These are phyloP conservation scores for Vanderwaltozyma yarrowii DNA, from an alignment of 805 yeast genomes.

Conservation along the genomic window DNA sequence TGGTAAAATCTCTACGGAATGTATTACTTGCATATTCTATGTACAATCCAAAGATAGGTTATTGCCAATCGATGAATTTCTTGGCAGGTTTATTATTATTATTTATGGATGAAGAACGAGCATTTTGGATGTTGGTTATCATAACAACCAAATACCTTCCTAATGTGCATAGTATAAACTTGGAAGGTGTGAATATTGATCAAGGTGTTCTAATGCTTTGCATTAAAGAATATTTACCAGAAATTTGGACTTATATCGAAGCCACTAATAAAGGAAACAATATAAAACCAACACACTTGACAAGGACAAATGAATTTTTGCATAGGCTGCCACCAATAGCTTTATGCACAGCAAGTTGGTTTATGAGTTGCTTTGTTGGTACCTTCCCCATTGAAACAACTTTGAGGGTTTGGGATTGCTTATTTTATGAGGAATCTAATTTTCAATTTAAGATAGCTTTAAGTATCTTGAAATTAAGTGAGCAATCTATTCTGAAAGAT, in stretches of 20 bases:
- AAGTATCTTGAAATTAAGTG: slow-evolving; percentile 49
- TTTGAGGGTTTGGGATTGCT: slow-evolving; percentile 86
- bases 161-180: slow-evolving; percentile 76
- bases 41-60: slow-evolving; percentile 82
- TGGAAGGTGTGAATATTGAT: slow-evolving; percentile 91
- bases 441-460: slow-evolving; percentile 73
- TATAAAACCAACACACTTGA: background rate
- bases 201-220: slow-evolving; percentile 90
- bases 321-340: slow-evolving; percentile 80
- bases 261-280: background rate
- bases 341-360: slow-evolving; percentile 93
- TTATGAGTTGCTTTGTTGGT: slow-evolving; percentile 91
- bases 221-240: slow-evolving; percentile 71
- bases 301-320: slow-evolving; percentile 36
- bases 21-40: slow-evolving; percentile 77
- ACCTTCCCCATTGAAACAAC: slow-evolving; percentile 82
- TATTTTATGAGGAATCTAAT: slow-evolving; percentile 86
- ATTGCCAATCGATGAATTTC: slow-evolving; percentile 91
- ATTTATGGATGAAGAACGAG: slow-evolving; percentile 79
- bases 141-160: slow-evolving; percentile 78
- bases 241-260: slow-evolving; percentile 47
- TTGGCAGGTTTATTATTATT: slow-evolving; percentile 77
- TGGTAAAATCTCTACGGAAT: slow-evolving; percentile 63
- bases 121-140: slow-evolving; percentile 94
- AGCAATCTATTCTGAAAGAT: slow-evolving; percentile 10